These are phyloP conservation scores for Acer saccharum DNA, from an alignment of 345 rosid species.

Conservation along the genomic window DNA sequence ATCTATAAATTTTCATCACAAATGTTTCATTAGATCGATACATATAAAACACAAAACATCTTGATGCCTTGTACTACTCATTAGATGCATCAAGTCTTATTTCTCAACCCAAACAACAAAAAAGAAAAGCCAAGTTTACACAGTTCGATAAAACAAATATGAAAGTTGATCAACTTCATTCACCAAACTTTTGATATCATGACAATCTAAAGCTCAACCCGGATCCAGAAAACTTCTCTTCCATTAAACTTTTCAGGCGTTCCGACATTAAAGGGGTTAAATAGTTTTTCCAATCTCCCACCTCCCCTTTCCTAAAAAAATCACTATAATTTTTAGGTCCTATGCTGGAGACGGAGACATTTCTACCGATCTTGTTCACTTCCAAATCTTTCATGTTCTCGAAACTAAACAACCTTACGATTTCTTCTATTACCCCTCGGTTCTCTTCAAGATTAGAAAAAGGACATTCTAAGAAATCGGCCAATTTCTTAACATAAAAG, in stretches of 20 bases:
- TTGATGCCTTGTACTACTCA: no score
- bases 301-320: constrained; percentile 39
- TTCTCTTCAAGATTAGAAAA: constrained; percentile 29
- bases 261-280: constrained; percentile 36
- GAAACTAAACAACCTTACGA: constrained; percentile 38
- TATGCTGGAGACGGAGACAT: constrained; percentile 8
- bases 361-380: constrained; percentile 29
- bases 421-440: constrained; percentile 22
- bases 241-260: constrained; percentile 27
- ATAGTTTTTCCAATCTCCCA: constrained; percentile 48
- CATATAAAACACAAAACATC: no score
- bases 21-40: no score
- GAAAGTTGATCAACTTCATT: no score
- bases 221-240: constrained; percentile 32
- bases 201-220: constrained; percentile 1
- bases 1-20: no score
- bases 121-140: no score
- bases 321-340: constrained; percentile 21
- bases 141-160: no score
- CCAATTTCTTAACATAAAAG: constrained; percentile 23
- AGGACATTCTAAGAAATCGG: constrained; percentile 37
- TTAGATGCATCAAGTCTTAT: no score
- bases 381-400: constrained; percentile 38
- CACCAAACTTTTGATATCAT: background rate
- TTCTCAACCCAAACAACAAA: no score